Conservation (phyloP, 2,329 filamentous ascomycete genomes). For the Colletotrichum sp. region DNA sequence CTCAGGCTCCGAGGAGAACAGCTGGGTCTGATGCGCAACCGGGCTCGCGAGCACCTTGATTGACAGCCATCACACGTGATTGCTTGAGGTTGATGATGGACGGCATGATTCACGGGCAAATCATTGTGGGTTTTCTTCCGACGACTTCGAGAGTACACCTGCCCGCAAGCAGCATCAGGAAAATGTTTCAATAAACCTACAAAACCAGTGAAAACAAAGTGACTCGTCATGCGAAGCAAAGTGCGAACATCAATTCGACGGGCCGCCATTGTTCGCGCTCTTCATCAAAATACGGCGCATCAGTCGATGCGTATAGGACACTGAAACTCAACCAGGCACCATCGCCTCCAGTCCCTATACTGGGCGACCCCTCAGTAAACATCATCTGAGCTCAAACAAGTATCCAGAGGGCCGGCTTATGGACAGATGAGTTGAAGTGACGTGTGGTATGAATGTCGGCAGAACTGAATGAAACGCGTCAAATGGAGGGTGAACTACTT, state of each 20-base stretch:
- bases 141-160: not conserved
- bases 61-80: not conserved
- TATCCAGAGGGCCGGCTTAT: not conserved
- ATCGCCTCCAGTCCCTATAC: not conserved
- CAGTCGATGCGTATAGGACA: not conserved
- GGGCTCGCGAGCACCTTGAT: not conserved
- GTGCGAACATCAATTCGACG: not conserved
- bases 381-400: not conserved
- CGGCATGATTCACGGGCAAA: not conserved
- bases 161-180: not conserved
- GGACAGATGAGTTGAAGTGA: not conserved
- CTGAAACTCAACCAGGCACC: not conserved
- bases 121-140: fast-evolving
- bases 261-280: not conserved
- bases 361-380: not conserved
- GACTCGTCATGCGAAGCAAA: not conserved
- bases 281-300: not conserved
- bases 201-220: not conserved
- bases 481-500: not conserved
- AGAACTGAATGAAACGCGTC: not conserved
- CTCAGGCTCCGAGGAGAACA: not conserved
- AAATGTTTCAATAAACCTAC: not conserved
- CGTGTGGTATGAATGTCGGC: not conserved
- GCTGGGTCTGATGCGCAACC: not conserved
- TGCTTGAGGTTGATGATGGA: not conserved